Percentiles rank a stretch among this genome's conserved stretches.
Evolutionary conservation across 2,329 filamentous ascomycete genomes (phyloP).

Genomic region (Aschersonia sp.): DNA sequence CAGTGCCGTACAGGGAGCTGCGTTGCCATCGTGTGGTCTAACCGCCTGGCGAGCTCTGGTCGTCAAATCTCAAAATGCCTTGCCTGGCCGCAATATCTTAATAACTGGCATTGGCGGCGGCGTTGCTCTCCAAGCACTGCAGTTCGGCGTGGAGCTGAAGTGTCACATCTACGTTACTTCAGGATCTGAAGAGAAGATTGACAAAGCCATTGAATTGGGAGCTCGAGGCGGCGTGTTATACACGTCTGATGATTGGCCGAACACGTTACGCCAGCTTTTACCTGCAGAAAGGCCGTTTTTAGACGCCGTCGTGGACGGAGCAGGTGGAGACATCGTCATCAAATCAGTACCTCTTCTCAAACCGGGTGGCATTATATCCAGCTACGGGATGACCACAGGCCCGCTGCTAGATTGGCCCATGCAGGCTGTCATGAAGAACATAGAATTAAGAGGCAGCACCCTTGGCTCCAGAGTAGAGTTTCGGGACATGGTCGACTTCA

Average conservation of each 20-base stretch:
- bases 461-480: conserved; percentile 92
- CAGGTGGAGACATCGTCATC: conserved; percentile 70
- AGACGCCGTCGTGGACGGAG: conserved; percentile 82
- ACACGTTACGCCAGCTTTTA: conserved; percentile 49
- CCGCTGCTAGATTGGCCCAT: conserved; percentile 83
- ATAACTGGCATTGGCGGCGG: conserved; percentile 89
- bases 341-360: conserved; percentile 57
- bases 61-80: conserved; percentile 51
- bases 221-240: conserved; percentile 75
- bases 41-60: conserved; percentile 82
- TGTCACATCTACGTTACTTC: conserved; percentile 73
- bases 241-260: conserved; percentile 67
- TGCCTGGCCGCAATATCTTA: conserved; percentile 58
- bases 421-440: conserved; percentile 70
- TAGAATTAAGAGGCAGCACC: conserved; percentile 73
- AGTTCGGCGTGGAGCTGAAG: conserved; percentile 64
- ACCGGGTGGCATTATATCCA: conserved; percentile 64
- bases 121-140: conserved; percentile 68
- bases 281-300: conserved; percentile 52
- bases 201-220: conserved; percentile 55
- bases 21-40: conserved; percentile 70
- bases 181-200: conserved; percentile 60
- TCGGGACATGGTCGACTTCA: conserved; percentile 76
- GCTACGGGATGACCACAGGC: conserved; percentile 81
- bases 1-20: conserved; percentile 60